Evolutionary conservation across 805 yeast species (phyloP), one percentile per base, ranked within the genome.

Genomic region (Saccharomycopsis sp.): DNA sequence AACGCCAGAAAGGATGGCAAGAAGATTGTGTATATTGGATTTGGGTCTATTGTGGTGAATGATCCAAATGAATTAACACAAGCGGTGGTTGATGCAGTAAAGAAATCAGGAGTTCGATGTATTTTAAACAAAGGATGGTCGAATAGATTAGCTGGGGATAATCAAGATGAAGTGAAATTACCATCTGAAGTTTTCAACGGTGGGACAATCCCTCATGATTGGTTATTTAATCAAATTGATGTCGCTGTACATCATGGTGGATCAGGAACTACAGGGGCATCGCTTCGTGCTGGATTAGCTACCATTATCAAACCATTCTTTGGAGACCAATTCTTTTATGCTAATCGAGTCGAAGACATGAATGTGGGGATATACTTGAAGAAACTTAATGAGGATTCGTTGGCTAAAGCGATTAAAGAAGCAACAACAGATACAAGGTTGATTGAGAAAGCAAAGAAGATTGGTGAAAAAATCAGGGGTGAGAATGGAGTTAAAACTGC

Each of bases 201-300:
- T 4, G 93, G 93, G 2, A 59, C 80, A 7, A 69, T 85, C 11
- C 96, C 96, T 0, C 97, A 90, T 59, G 96, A 88, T 58, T 90
- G 97, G 97, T 65, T 90, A 29, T 90, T 90, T 62, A 83, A 90
- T 0, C 78, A 76, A 50, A 68, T 90, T 36, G 96, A 90, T 63
- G 96, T 90, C 0, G 95, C 95, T 0, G 96, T 90, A 3, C 97
- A 90, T 59, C 97, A 90, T 59, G 97, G 97, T 32, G 97, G 97
- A 0, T 82, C 95, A 0, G 97, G 97, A 1, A 86, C 97, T 0
- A 90, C 97, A 0, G 97, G 97, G 5, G 96, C 96, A 0, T 74
- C 94, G 2, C 60, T 90, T 44, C 68, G 89, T 50, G 82, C 85
- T 11, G 97, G 97, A 0, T 61, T 84, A 26, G 97, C 97, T 1